Evolutionary conservation across 2,329 filamentous ascomycete genomes (phyloP), one percentile per base, ranked within the genome.

Genomic region (Neophaeococcomyces mojaviensis): DNA sequence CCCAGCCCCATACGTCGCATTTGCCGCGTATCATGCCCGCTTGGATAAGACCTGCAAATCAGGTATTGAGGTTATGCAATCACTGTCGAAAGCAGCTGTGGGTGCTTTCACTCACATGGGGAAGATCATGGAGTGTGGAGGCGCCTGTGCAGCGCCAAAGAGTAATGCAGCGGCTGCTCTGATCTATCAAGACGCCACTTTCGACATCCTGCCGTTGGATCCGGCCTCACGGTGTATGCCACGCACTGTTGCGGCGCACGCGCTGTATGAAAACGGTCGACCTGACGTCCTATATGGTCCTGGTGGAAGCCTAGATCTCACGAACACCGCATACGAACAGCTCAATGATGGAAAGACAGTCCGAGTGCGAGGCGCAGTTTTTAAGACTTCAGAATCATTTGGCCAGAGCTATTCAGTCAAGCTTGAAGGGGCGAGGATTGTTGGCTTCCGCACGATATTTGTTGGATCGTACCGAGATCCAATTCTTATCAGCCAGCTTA

Each of bases 61-160:
- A 8, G 30, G 30, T n/a, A n/a, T n/a, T 31, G 30, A 31, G n/a
- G 8, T 31, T n/a, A 8, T 31, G 8, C n/a, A 31, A n/a, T 31
- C n/a, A n/a, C n/a, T n/a, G n/a, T n/a, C n/a, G 34, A 48, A 59
- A 13, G 44, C 49, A 7, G 31, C 46, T 13, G 34, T 55, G 5
- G 72, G 70, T 0, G 64, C 63, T 0, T 67, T 69, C 28, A 61
- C 61, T 6, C 72, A 77, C 52, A 74, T 78, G 71, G 76, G 74
- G 7, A 77, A 79, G 60, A 71, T 77, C 8, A 64, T 77, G 59
- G 74, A 77, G 49, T 78, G 74, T 16, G 74, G 73, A 8, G 67
- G 53, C 0, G 52, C 64, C 1, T 77, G 73, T 52, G 67, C 72
- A 0, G 56, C 61, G 0, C 74, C 74, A 0, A 78, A 77, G 47